phyloP scores from a whole-genome alignment of 768 basidiomycete genomes.

The Phaeotremella fagi region DNA sequence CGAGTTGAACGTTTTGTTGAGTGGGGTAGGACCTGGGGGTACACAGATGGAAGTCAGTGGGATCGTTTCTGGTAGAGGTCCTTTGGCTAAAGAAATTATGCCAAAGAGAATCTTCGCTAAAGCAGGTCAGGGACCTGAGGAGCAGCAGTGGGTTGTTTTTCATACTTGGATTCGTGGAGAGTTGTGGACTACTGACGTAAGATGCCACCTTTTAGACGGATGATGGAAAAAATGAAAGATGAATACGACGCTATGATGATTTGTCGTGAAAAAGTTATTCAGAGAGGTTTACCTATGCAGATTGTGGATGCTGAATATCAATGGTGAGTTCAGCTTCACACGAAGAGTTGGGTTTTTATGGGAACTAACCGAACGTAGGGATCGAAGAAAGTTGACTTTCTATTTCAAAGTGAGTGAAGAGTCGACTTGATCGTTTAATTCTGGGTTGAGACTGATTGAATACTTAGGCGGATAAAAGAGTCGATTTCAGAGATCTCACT shows the following conservation, averaged over 20 bases:
- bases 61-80: constrained; percentile 18
- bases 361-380: constrained; percentile 55
- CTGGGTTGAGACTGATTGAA: too few species aligned
- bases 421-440: too few species aligned
- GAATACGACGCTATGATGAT: constrained; percentile 86
- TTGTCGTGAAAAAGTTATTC: constrained; percentile 84
- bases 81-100: constrained; percentile 81
- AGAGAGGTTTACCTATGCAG: constrained; percentile 96
- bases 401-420: constrained; percentile 97
- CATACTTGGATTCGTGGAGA: too few species aligned
- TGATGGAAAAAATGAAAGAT: constrained; percentile 79
- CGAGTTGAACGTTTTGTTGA: constrained; percentile 25
- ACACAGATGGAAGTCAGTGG: constrained; percentile 18
- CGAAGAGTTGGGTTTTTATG: not conserved
- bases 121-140: constrained; percentile 61
- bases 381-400: constrained; percentile 95
- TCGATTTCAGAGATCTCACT: constrained; percentile 87
- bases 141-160: constrained; percentile 62
- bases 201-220: constrained; percentile 53
- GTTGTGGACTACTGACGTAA: too few species aligned
- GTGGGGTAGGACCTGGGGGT: constrained; percentile 32
- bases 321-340: constrained; percentile 60
- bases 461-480: constrained; percentile 90
- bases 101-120: constrained; percentile 96
- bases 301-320: constrained; percentile 98